Conservation (phyloP, 495 filamentous ascomycete genomes). For the Tuber microsphaerosporum region DNA sequence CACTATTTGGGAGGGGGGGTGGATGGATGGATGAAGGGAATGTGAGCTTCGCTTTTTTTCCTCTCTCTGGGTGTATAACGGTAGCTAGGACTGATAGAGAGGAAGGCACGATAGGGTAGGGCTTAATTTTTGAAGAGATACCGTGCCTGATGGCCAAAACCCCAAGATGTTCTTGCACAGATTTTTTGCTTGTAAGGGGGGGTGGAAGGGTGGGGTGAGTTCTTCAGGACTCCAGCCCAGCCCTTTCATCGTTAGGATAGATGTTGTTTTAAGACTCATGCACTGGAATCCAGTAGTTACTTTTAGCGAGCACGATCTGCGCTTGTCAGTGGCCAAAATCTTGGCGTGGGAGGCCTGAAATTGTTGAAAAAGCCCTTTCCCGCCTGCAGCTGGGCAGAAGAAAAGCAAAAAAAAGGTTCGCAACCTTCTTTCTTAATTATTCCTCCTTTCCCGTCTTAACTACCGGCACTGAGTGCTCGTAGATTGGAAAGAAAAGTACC, state of each 20-base stretch:
- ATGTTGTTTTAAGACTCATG: background rate
- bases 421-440: background rate
- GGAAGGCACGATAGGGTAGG: slow-evolving; percentile 5
- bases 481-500: background rate
- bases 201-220: slow-evolving; percentile 6
- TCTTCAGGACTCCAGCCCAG: slow-evolving; percentile 5
- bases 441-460: background rate
- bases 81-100: background rate
- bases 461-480: background rate
- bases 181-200: slow-evolving; percentile 9
- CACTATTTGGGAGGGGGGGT: background rate
- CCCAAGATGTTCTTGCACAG: slow-evolving; percentile 7
- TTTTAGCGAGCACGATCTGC: background rate
- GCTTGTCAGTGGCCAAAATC: background rate
- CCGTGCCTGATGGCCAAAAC: slow-evolving; percentile 6
- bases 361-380: slow-evolving; percentile 1
- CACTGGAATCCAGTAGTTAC: background rate
- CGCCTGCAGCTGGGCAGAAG: background rate
- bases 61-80: background rate
- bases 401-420: background rate
- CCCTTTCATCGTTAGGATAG: background rate
- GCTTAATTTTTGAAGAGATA: slow-evolving; percentile 8
- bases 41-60: slow-evolving; percentile 7
- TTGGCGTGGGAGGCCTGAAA: background rate
- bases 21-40: background rate